A percentile compares a stretch with the other conserved stretches of the same genome.
phyloP scores from a whole-genome alignment of 2,329 filamentous ascomycete species.

The Pyrenochaeta sp. region DNA sequence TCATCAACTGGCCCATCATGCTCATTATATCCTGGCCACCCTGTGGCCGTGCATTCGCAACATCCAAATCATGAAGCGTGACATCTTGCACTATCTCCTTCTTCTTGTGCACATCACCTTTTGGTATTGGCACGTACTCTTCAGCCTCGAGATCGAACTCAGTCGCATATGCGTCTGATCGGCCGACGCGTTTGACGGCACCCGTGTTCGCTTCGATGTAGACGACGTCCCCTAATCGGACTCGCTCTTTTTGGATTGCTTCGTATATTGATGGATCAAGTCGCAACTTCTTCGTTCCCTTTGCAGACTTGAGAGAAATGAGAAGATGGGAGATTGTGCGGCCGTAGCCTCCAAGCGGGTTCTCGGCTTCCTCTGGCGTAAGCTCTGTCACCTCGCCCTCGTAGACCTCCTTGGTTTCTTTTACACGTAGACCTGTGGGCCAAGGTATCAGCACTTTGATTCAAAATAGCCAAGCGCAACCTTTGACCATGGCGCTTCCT shows the following conservation, averaged over 20 bases:
- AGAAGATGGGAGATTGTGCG: slow-evolving; percentile 96
- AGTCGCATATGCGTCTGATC: slow-evolving; percentile 95
- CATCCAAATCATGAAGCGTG: slow-evolving; percentile 93
- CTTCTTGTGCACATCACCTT: slow-evolving; percentile 99
- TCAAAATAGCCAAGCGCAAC: background rate
- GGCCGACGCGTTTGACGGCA: slow-evolving; percentile 94
- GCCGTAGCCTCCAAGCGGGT: slow-evolving; percentile 94
- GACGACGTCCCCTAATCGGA: slow-evolving; percentile 95
- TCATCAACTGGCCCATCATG: slow-evolving; percentile 99
- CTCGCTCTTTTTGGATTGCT: slow-evolving; percentile 97
- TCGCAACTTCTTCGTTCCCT: slow-evolving; percentile 96
- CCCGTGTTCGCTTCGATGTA: slow-evolving; percentile 99
- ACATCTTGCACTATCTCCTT: slow-evolving; percentile 99
- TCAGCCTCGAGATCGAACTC: slow-evolving; percentile 99
- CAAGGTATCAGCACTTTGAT: slow-evolving; percentile 10
- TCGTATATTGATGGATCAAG: slow-evolving; percentile 99
- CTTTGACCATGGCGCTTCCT: background rate
- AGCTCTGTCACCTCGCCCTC: slow-evolving; percentile 98
- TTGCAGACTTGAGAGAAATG: slow-evolving; percentile 93
- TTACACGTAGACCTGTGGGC: slow-evolving; percentile 76
- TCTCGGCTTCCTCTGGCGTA: slow-evolving; percentile 97
- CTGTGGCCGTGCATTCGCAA: slow-evolving; percentile 93
- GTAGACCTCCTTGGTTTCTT: slow-evolving; percentile 99
- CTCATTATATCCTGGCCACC: slow-evolving; percentile 99
- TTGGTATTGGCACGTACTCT: slow-evolving; percentile 98